Evolutionary conservation across 2,329 filamentous ascomycete genomes (phyloP).

Genomic region (Cladorrhinum sp.): DNA sequence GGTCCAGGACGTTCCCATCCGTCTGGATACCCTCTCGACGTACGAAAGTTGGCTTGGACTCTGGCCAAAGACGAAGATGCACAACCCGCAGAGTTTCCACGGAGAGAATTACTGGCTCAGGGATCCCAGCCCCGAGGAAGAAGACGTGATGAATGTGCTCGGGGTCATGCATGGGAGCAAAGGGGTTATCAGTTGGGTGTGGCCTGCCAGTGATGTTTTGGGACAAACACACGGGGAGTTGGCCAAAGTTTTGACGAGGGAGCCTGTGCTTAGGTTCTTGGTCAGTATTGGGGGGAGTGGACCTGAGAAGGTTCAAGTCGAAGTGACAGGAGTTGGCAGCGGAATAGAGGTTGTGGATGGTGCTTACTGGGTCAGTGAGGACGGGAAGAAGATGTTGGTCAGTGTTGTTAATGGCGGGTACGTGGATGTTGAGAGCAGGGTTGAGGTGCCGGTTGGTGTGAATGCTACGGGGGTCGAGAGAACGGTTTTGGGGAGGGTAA

Average conservation of each 20-base stretch:
- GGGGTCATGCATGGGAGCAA: slow-evolving; percentile 46
- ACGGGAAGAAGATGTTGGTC: slow-evolving; percentile 31
- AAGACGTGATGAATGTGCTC: slow-evolving; percentile 43
- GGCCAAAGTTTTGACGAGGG: slow-evolving; percentile 36
- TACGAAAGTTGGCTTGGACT: slow-evolving; percentile 42
- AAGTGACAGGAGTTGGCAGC: slow-evolving; percentile 25
- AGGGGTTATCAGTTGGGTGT: slow-evolving; percentile 45
- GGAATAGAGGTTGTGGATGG: slow-evolving; percentile 32
- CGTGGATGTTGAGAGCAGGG: slow-evolving; percentile 16
- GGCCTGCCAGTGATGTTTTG: slow-evolving; percentile 38
- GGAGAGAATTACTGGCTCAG: slow-evolving; percentile 48
- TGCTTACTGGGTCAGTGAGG: slow-evolving; percentile 35
- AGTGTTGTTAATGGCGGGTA: slow-evolving; percentile 38
- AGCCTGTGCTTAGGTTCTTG: slow-evolving; percentile 40
- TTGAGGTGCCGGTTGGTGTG: slow-evolving; percentile 23
- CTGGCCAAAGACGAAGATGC: slow-evolving; percentile 42
- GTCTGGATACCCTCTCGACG: slow-evolving; percentile 38
- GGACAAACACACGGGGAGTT: slow-evolving; percentile 40
- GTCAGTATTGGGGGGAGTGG: slow-evolving; percentile 33
- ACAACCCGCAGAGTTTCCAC: slow-evolving; percentile 47
- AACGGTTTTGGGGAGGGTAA: slow-evolving; percentile 27
- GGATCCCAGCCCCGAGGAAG: slow-evolving; percentile 43
- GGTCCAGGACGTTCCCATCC: slow-evolving; percentile 49
- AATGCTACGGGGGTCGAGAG: slow-evolving; percentile 22
- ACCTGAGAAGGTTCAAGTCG: slow-evolving; percentile 16